phyloP scores from a whole-genome alignment of 1,284 basidiomycete species.

The Naganishia sp. region DNA sequence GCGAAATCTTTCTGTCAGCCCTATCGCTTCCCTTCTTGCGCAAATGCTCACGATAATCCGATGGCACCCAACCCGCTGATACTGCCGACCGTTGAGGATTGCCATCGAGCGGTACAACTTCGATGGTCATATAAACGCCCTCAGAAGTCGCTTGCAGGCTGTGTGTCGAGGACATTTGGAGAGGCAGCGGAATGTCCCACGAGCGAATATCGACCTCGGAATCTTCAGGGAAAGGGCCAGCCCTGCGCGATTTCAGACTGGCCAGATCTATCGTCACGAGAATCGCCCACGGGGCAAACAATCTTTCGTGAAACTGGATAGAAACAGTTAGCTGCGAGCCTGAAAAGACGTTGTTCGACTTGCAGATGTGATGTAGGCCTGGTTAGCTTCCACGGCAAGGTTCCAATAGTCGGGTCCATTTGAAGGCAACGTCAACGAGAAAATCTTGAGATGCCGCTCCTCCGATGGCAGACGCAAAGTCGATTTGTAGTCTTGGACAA shows the following conservation, averaged over 20 bases:
- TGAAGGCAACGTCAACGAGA: constrained; percentile 10
- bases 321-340: not conserved
- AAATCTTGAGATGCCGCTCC: not conserved
- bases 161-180: constrained; percentile 9
- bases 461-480: not conserved
- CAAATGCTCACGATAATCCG: constrained; percentile 3
- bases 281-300: constrained; percentile 14
- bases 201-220: constrained; percentile 8
- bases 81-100: not conserved
- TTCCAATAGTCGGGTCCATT: constrained; percentile 22
- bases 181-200: constrained; percentile 11
- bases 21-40: not conserved
- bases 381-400: constrained; percentile 8
- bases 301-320: constrained; percentile 1
- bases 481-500: constrained; percentile 17
- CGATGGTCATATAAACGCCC: constrained; percentile 21
- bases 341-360: not conserved
- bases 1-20: not conserved
- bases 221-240: not conserved
- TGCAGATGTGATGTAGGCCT: constrained; percentile 18
- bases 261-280: constrained; percentile 8
- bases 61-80: constrained; percentile 5
- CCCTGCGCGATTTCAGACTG: not conserved
- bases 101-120: not conserved
- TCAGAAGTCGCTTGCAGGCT: constrained; percentile 19